These are phyloP conservation scores for Crithidia sp. DNA, from an alignment of 208 protist genomes.

Conservation along the genomic window DNA sequence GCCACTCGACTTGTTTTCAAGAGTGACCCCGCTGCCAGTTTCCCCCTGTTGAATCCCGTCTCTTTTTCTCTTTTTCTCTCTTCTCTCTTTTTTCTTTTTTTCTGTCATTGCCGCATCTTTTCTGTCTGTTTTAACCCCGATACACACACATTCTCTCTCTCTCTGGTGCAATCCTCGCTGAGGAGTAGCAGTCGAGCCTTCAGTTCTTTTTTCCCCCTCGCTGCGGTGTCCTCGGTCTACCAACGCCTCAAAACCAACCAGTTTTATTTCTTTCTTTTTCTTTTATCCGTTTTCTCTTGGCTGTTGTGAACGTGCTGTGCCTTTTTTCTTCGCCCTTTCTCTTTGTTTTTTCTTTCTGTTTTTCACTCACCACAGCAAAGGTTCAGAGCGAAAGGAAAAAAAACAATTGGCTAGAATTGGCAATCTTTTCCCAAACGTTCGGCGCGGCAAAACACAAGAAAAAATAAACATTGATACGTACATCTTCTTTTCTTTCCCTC, in stretches of 20 bases:
- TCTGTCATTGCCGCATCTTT: too few relatives aligned
- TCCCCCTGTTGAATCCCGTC: too few relatives aligned
- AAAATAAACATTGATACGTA: background rate
- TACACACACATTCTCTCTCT: too few relatives aligned
- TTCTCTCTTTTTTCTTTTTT: background rate
- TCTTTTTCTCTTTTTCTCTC: background rate
- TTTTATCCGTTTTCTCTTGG: constrained; percentile 2
- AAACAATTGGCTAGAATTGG: background rate
- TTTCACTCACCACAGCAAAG: background rate
- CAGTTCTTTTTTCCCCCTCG: background rate
- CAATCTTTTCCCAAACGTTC: too few relatives aligned
- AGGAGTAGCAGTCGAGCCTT: background rate
- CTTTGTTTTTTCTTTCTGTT: background rate
- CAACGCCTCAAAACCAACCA: background rate
- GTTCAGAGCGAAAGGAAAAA: background rate
- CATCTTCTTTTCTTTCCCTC: background rate
- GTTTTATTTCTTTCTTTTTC: constrained; percentile 12
- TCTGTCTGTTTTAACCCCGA: too few relatives aligned
- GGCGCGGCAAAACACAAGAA: background rate
- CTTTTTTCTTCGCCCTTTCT: background rate
- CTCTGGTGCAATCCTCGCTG: too few relatives aligned
- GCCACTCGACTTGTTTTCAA: too few relatives aligned
- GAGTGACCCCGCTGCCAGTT: too few relatives aligned
- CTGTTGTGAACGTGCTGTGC: too few relatives aligned
- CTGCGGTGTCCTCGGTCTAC: background rate